Percentiles rank a stretch among this genome's conserved stretches.
phyloP scores from a whole-genome alignment of 2,329 filamentous ascomycete species.

The Cryoendolithus antarcticus region DNA sequence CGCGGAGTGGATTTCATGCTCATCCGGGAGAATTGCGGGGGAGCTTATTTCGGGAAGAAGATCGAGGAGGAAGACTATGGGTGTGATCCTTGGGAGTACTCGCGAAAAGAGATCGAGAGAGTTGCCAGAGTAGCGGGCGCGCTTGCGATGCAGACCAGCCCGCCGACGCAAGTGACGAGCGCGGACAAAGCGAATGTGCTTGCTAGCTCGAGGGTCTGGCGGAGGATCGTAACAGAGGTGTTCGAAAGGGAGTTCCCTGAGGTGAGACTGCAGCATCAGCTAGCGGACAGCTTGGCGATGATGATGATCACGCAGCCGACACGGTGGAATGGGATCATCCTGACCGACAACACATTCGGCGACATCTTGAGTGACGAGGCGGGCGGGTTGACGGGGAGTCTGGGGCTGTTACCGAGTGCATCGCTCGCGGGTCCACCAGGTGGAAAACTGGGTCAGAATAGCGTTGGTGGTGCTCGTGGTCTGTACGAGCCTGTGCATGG shows the following conservation, averaged over 20 bases:
- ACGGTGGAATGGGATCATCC: slow-evolving; percentile 36
- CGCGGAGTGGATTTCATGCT: slow-evolving; percentile 37
- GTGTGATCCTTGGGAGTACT: slow-evolving; percentile 39
- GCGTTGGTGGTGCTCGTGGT: slow-evolving; percentile 29
- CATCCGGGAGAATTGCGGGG: slow-evolving; percentile 39
- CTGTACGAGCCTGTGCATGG: slow-evolving; percentile 24
- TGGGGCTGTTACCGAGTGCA: slow-evolving; percentile 35
- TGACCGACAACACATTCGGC: slow-evolving; percentile 38
- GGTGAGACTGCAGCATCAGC: slow-evolving; percentile 33
- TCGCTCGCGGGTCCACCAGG: slow-evolving; percentile 18
- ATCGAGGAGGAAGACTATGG: slow-evolving; percentile 31
- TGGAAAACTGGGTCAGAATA: slow-evolving; percentile 18
- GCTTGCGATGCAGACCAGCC: slow-evolving; percentile 27
- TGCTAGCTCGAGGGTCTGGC: slow-evolving; percentile 39
- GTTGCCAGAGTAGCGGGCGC: slow-evolving; percentile 35
- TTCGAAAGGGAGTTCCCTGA: slow-evolving; percentile 34
- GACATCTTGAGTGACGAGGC: slow-evolving; percentile 37
- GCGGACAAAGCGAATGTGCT: slow-evolving; percentile 44
- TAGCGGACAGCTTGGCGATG: slow-evolving; percentile 38
- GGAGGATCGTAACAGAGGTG: slow-evolving; percentile 29
- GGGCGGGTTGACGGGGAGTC: slow-evolving; percentile 34
- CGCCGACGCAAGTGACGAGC: slow-evolving; percentile 33
- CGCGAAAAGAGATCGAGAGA: slow-evolving; percentile 34
- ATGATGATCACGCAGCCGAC: slow-evolving; percentile 36
- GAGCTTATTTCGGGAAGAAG: slow-evolving; percentile 40